These are phyloP conservation scores for Thinopyrum elongatum DNA, from an alignment of 176 grass and related monocot genomes.

Conservation along the genomic window DNA sequence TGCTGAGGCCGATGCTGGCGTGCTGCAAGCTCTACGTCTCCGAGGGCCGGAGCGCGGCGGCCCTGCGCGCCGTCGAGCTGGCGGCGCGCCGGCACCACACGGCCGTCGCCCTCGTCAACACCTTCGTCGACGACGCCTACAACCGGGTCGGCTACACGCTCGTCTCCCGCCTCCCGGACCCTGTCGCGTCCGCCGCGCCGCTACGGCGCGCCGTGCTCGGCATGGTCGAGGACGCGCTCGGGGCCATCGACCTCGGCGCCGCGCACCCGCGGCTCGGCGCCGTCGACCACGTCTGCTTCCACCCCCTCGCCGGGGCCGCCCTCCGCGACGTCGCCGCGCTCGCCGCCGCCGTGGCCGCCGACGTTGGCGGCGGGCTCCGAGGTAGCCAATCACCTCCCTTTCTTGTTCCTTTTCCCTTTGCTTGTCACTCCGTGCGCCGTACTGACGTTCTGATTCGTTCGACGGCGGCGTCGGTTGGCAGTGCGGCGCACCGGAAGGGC, in stretches of 20 bases:
- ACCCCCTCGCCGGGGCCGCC: constrained; percentile 44
- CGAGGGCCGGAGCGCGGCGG: constrained; percentile 53
- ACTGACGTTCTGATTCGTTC: background rate
- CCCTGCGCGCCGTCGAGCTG: constrained; percentile 56
- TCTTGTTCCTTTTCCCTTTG: background rate
- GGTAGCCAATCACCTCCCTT: constrained; percentile 9
- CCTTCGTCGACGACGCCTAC: constrained; percentile 60
- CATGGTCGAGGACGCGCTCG: constrained; percentile 53
- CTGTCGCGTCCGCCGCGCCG: background rate
- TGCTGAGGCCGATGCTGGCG: constrained; percentile 47
- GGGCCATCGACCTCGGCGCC: constrained; percentile 46
- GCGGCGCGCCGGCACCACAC: constrained; percentile 46
- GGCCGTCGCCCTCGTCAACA: constrained; percentile 51
- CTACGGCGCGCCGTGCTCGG: constrained; percentile 51
- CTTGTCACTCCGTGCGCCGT: background rate
- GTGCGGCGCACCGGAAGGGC: constrained; percentile 56
- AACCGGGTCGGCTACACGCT: constrained; percentile 79
- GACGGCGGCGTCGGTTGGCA: background rate
- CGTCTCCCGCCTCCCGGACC: constrained; percentile 40
- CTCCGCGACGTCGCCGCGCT: constrained; percentile 52
- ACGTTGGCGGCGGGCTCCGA: constrained; percentile 56
- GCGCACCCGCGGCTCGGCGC: constrained; percentile 78
- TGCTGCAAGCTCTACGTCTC: constrained; percentile 99
- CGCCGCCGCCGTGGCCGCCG: constrained; percentile 38
- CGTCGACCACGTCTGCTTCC: constrained; percentile 76